Evolutionary conservation across 1,139 yeast genomes (phyloP).

Genomic region (Taphrina pruni): DNA sequence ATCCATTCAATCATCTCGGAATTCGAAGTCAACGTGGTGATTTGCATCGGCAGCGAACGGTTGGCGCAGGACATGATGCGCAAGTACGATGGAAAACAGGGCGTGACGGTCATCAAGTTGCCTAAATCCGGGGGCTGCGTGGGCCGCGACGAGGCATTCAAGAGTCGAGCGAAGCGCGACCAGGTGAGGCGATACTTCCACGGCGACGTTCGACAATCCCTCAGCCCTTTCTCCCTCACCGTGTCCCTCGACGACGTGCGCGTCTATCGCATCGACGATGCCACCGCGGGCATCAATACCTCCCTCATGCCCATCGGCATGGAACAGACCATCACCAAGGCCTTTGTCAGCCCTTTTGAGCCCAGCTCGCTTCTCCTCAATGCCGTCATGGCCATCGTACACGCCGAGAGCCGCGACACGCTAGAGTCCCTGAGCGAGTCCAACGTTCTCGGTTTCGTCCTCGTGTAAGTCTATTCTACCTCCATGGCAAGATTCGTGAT

Average conservation of each 20-base stretch:
- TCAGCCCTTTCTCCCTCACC: constrained; percentile 77
- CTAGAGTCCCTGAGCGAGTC: constrained; percentile 62
- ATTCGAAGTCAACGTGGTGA: constrained; percentile 58
- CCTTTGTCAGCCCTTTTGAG: constrained; percentile 54
- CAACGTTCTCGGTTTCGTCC: constrained; percentile 70
- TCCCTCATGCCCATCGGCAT: constrained; percentile 57
- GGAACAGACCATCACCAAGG: constrained; percentile 43
- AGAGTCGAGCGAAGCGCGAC: constrained; percentile 73
- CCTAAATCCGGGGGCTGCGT: constrained; percentile 77
- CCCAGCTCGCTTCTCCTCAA: constrained; percentile 69
- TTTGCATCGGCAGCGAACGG: constrained; percentile 58
- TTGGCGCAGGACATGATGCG: constrained; percentile 68
- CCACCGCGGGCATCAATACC: constrained; percentile 48
- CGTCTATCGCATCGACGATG: constrained; percentile 59
- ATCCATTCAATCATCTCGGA: constrained; percentile 67
- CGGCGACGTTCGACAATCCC: constrained; percentile 68
- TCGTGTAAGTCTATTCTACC: constrained; percentile 49
- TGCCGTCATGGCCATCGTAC: constrained; percentile 74
- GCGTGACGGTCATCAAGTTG: constrained; percentile 62
- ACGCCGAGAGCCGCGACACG: constrained; percentile 62
- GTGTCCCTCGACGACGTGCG: constrained; percentile 59
- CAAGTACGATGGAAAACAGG: constrained; percentile 57
- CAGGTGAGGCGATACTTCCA: constrained; percentile 87
- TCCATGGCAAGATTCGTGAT: neutral
- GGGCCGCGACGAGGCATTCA: constrained; percentile 71